Evolutionary conservation across 768 basidiomycete species (phyloP).

Genomic region (Lentinula boryana): DNA sequence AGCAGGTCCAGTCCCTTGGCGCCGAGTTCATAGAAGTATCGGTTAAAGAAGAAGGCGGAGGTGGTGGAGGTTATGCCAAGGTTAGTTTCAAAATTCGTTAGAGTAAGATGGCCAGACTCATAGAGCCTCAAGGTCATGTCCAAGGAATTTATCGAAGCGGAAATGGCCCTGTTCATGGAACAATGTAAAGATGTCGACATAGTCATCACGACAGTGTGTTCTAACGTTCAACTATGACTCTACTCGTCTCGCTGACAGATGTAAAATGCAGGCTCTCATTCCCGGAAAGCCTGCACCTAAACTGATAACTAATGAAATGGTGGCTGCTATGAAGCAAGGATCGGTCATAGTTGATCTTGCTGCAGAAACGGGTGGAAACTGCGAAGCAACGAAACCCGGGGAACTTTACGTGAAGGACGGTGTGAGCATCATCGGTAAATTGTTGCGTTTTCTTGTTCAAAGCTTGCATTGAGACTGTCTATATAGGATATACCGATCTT

Average conservation of each 20-base stretch:
- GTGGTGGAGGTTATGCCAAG: constrained; percentile 83
- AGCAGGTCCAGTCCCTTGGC: constrained; percentile 86
- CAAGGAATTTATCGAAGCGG: constrained; percentile 60
- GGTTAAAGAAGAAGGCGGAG: constrained; percentile 77
- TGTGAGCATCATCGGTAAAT: constrained; percentile 74
- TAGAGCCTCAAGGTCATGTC: constrained; percentile 43
- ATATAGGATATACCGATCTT: constrained; percentile 72
- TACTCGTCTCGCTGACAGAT: constrained; percentile 7
- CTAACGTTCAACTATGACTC: neutral
- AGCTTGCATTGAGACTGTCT: neutral
- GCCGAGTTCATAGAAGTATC: constrained; percentile 86
- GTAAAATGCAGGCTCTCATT: constrained; percentile 56
- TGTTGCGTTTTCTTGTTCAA: neutral
- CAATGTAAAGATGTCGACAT: constrained; percentile 90
- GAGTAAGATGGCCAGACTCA: neutral
- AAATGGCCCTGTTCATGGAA: constrained; percentile 77
- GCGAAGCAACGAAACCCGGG: constrained; percentile 76
- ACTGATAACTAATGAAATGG: constrained; percentile 80
- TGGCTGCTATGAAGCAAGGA: constrained; percentile 88
- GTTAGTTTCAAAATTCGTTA: constrained; percentile 18
- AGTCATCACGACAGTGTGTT: constrained; percentile 70
- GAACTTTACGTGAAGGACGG: constrained; percentile 63
- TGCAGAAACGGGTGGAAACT: constrained; percentile 88
- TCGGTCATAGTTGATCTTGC: constrained; percentile 86
- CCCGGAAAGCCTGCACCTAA: constrained; percentile 86